These are phyloP conservation scores for Neonectria faginata DNA, from an alignment of 2,329 filamentous ascomycete species.

Conservation along the genomic window DNA sequence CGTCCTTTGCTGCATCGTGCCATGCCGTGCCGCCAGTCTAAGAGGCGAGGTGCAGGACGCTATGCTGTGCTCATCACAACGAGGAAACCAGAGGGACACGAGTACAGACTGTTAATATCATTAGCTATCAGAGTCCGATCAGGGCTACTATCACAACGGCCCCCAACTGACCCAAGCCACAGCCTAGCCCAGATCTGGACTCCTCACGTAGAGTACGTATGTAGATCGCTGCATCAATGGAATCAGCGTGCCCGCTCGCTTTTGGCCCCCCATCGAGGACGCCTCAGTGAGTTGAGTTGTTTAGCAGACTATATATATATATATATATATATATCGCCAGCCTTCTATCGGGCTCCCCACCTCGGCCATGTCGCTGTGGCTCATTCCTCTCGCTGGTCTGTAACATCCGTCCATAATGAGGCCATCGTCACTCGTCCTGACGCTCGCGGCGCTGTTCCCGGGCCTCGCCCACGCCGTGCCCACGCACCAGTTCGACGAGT, in stretches of 20 bases:
- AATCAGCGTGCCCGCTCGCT: neutral
- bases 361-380: no score
- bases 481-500: conserved; percentile 21
- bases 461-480: neutral
- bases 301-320: neutral
- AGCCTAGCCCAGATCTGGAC: neutral
- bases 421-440: neutral
- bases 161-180: neutral
- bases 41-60: neutral
- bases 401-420: neutral
- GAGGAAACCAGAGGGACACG: no score
- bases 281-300: neutral
- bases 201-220: neutral
- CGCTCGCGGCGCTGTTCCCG: neutral
- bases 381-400: no score
- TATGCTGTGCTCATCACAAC: neutral
- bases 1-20: neutral
- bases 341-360: no score
- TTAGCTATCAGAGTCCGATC: neutral
- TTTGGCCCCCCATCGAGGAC: conserved; percentile 4
- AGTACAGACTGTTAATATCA: neutral
- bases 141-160: neutral
- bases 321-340: neutral
- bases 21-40: no score
- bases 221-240: neutral